These are phyloP conservation scores for Nemania bipapillata DNA, from an alignment of 2,329 filamentous ascomycete genomes.

Conservation along the genomic window DNA sequence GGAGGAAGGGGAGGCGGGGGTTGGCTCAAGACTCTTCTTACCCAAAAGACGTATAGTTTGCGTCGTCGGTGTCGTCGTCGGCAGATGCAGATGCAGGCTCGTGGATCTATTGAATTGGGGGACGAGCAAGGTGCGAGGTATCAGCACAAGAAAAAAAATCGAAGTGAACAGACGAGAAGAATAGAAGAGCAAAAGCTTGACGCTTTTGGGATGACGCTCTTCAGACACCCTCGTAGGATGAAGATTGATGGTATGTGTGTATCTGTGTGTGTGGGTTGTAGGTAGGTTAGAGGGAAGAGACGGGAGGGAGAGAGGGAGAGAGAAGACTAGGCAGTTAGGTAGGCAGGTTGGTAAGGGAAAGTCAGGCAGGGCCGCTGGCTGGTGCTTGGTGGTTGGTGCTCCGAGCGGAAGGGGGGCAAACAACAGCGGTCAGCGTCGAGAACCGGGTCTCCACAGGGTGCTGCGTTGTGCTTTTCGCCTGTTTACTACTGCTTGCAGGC, in stretches of 20 bases:
- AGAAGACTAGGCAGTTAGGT: constrained; percentile 29
- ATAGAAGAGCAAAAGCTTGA: constrained; percentile 29
- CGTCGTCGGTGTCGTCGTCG: constrained; percentile 25
- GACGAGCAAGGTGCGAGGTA: constrained; percentile 10
- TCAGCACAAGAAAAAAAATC: not conserved
- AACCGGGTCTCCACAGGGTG: constrained; percentile 26
- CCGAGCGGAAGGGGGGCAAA: constrained; percentile 14
- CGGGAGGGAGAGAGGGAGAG: constrained; percentile 38
- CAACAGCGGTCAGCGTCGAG: constrained; percentile 33
- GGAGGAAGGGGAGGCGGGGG: constrained; percentile 18
- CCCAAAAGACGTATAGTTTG: constrained; percentile 26
- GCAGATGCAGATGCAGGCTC: constrained; percentile 6
- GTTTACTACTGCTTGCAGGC: constrained; percentile 3
- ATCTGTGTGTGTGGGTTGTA: constrained; percentile 34
- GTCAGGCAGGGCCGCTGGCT: constrained; percentile 16
- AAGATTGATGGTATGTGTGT: constrained; percentile 32
- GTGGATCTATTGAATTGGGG: constrained; percentile 12
- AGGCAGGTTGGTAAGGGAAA: constrained; percentile 16
- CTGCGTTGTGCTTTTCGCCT: constrained; percentile 32
- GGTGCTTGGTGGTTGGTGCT: constrained; percentile 3
- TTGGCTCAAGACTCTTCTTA: constrained; percentile 28
- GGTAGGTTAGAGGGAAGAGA: constrained; percentile 33
- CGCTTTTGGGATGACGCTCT: constrained; percentile 39
- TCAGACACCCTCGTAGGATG: constrained; percentile 27
- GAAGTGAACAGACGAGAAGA: constrained; percentile 2